Evolutionary conservation across 352 stramenopile species (phyloP), one percentile per base, ranked within the genome.

Genomic region (Peronospora destructor): DNA sequence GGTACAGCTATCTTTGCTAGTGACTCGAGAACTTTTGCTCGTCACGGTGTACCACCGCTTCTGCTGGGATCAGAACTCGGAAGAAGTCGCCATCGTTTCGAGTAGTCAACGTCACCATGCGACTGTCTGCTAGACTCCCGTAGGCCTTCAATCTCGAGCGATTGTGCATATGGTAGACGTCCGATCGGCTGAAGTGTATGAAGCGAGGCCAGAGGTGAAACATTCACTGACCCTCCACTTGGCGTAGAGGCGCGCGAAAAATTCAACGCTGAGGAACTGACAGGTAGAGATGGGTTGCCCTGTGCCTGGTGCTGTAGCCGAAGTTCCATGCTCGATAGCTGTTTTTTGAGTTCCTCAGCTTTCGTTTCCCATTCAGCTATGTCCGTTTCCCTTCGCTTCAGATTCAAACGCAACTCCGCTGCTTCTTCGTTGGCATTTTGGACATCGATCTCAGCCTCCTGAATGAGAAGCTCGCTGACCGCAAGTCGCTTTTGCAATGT

Each of bases 161-260:
- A 84, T 29, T 84, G 76, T 6, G 81, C 81, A 40, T 91, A 91
- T n/a, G 78, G 81, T 45, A 91, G 53, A 1, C 81, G 76, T 13
- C 67, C 58, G 4, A 68, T 64, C 6, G 78, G 72, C 19, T 80
- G 72, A 11, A 90, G 40, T 3, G 72, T 60, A 19, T 68, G 64
- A 40, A 82, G 56, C 13, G 34, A 42, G 8, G 30, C 50, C 10
- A 64, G 30, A 33, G 53, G 52, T 16, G 58, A 66, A 16, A 45
- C 60, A 45, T 56, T 26, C 10, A 56, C 56, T 2, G 60, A 65
- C 6, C 42, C 42, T 29, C 40, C 46, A 45, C 55, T 68, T 30
- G 50, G 37, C 1, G 63, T 59, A 6, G 60, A 73, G 26, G 40
- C 36, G 43, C 67, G 66, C 8, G 60, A 70, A n/a, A 56, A 65